Evolutionary conservation across 2,329 filamentous ascomycete species (phyloP).

Genomic region (Cucurbitaria berberidis): DNA sequence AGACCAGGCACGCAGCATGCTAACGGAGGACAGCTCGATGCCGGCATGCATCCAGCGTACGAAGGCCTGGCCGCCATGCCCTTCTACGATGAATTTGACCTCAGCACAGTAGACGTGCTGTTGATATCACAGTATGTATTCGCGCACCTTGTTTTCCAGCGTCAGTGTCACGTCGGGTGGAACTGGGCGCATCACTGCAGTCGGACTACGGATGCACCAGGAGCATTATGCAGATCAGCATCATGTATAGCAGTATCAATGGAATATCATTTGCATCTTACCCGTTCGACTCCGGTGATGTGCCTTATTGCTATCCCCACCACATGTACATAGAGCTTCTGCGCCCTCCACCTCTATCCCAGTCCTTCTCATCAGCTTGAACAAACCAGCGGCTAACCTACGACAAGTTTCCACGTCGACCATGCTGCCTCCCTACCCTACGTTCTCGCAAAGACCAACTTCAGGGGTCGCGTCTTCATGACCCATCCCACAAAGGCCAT

Average conservation of each 20-base stretch:
- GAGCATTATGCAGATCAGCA: slow-evolving; percentile 22
- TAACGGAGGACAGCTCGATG: slow-evolving; percentile 74
- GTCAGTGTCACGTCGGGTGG: slow-evolving; percentile 12
- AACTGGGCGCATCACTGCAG: slow-evolving; percentile 42
- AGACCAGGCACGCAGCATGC: slow-evolving; percentile 9
- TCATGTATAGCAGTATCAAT: slow-evolving; percentile 51
- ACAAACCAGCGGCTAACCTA: slow-evolving; percentile 23
- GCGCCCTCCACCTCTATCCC: slow-evolving; percentile 1
- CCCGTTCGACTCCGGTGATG: slow-evolving; percentile 46
- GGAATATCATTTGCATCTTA: slow-evolving; percentile 48
- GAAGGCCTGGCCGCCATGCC: slow-evolving; percentile 91
- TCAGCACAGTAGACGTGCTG: slow-evolving; percentile 95
- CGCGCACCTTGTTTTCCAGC: slow-evolving; percentile 20
- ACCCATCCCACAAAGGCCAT: slow-evolving; percentile 99
- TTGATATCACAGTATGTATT: slow-evolving; percentile 96
- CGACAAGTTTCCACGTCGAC: slow-evolving; percentile 88
- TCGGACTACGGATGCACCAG: slow-evolving; percentile 30
- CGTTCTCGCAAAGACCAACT: slow-evolving; percentile 96
- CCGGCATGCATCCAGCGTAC: slow-evolving; percentile 94
- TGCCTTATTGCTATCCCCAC: slow-evolving; percentile 29
- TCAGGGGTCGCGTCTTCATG: slow-evolving; percentile 97
- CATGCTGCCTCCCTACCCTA: slow-evolving; percentile 99
- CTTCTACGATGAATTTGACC: slow-evolving; percentile 98
- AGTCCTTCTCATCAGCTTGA: not conserved
- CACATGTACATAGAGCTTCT: slow-evolving; percentile 28